Conservation (phyloP, 106 monocot genomes). For the Posidonia australis region DNA sequence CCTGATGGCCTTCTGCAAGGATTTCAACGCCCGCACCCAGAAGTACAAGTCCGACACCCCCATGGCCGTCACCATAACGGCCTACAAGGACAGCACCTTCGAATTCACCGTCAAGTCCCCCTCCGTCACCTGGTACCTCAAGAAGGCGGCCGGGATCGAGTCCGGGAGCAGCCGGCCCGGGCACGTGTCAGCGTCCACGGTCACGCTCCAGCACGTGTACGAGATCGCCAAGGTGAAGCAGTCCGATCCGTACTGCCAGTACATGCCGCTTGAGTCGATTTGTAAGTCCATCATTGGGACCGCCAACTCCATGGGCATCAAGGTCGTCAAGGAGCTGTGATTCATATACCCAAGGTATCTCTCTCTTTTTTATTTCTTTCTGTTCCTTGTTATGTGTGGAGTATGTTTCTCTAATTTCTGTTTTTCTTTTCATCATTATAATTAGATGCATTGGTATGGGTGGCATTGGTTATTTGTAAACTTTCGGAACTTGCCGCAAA, state of each 20-base stretch:
- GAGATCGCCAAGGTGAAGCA: slow-evolving; percentile 36
- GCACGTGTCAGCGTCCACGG: slow-evolving; percentile 15
- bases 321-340: slow-evolving; percentile 29
- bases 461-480: too few species aligned
- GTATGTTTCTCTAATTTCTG: too few species aligned
- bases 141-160: slow-evolving; percentile 24
- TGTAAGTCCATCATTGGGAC: slow-evolving; percentile 25
- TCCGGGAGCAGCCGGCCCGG: slow-evolving; percentile 24
- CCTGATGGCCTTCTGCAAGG: slow-evolving; percentile 37
- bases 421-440: too few species aligned
- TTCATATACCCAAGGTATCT: too few species aligned
- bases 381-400: too few species aligned
- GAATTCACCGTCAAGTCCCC: slow-evolving; percentile 29
- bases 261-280: slow-evolving; percentile 28
- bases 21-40: slow-evolving; percentile 33
- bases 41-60: slow-evolving; percentile 33
- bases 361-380: too few species aligned
- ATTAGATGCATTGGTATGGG: too few species aligned
- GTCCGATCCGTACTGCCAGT: slow-evolving; percentile 23
- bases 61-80: slow-evolving; percentile 26
- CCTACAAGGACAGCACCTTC: slow-evolving; percentile 33
- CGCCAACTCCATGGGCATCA: slow-evolving; percentile 28
- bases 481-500: too few species aligned
- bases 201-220: slow-evolving; percentile 23
- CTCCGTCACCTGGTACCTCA: slow-evolving; percentile 28